Evolutionary conservation across 169 alveolate species (phyloP).

Genomic region (Plasmodium berghei): DNA sequence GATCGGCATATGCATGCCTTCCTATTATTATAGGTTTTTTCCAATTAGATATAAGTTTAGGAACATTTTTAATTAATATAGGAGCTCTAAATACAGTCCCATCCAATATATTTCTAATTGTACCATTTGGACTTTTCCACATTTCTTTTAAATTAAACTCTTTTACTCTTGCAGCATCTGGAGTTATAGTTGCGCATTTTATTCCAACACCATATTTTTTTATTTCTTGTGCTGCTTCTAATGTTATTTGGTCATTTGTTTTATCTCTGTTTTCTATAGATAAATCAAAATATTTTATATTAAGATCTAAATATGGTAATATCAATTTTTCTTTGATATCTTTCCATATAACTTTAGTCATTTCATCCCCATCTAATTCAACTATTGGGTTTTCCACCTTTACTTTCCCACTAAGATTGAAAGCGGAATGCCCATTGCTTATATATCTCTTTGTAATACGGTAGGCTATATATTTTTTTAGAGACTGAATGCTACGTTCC

Average conservation of each 20-base stretch:
- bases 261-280: constrained; percentile 92
- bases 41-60: constrained; percentile 94
- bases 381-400: constrained; percentile 89
- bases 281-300: constrained; percentile 93
- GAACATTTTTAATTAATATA: constrained; percentile 92
- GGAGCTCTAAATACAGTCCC: constrained; percentile 98
- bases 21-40: constrained; percentile 95
- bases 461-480: neutral
- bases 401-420: constrained; percentile 39
- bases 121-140: constrained; percentile 97
- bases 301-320: constrained; percentile 93
- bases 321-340: constrained; percentile 92
- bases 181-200: constrained; percentile 97
- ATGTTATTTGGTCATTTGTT: constrained; percentile 95
- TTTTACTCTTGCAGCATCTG: constrained; percentile 96
- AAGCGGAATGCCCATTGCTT: constrained; percentile 11
- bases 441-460: neutral
- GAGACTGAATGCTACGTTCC: too few relatives aligned
- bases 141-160: constrained; percentile 94
- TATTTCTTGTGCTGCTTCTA: constrained; percentile 96
- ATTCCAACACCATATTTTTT: constrained; percentile 93
- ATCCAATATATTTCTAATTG: constrained; percentile 94
- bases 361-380: constrained; percentile 97
- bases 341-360: constrained; percentile 95
- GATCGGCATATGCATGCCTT: constrained; percentile 97